phyloP scores from a whole-genome alignment of 352 stramenopile species.

The Pythium aristosporum region DNA sequence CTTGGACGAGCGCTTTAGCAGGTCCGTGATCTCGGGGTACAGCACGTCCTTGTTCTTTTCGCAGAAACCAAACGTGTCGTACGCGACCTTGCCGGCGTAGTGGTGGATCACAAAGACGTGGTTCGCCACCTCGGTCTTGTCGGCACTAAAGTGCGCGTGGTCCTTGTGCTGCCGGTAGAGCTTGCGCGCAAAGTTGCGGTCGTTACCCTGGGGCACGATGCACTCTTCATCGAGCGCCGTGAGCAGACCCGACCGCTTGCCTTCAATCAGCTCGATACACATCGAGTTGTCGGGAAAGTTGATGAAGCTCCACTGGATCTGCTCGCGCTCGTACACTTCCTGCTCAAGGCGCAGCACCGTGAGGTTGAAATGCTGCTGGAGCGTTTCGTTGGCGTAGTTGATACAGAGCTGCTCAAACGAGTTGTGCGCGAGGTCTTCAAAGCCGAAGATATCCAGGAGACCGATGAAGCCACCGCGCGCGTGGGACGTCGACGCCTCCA shows the following conservation, averaged over 20 bases:
- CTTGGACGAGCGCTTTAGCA: constrained; percentile 75
- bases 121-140: constrained; percentile 70
- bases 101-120: constrained; percentile 77
- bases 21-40: constrained; percentile 77
- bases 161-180: constrained; percentile 47
- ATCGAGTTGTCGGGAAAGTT: constrained; percentile 90
- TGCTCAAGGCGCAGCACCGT: constrained; percentile 60
- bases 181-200: constrained; percentile 80
- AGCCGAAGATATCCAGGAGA: constrained; percentile 92
- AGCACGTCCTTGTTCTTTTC: constrained; percentile 89
- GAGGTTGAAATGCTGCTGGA: constrained; percentile 91
- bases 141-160: constrained; percentile 68
- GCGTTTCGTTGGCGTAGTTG: constrained; percentile 87
- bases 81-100: constrained; percentile 82
- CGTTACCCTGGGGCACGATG: constrained; percentile 80
- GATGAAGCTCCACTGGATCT: constrained; percentile 89
- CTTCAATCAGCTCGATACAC: constrained; percentile 84
- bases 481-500: constrained; percentile 67
- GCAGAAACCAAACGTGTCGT: constrained; percentile 68
- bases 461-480: constrained; percentile 71
- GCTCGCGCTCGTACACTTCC: constrained; percentile 78
- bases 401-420: constrained; percentile 91
- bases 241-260: constrained; percentile 80
- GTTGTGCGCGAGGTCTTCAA: constrained; percentile 90
- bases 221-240: constrained; percentile 89